Conservation (phyloP, 768 basidiomycete genomes). For the Ramaria rubella region DNA sequence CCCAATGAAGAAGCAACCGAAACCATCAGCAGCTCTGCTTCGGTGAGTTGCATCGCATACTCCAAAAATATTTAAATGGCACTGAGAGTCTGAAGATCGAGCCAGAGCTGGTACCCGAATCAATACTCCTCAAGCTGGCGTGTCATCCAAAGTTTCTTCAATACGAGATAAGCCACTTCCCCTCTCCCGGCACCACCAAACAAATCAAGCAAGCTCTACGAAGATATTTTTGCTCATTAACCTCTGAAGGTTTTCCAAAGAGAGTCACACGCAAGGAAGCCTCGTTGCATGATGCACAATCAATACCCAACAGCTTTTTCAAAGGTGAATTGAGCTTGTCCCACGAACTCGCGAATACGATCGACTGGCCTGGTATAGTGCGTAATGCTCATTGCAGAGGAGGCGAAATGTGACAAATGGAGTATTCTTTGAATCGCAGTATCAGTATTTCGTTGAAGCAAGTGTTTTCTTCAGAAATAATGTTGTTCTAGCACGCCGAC, state of each 20-base stretch:
- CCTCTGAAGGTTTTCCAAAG: conserved; percentile 62
- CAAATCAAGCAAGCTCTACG: conserved; percentile 42
- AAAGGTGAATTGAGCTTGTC: conserved; percentile 51
- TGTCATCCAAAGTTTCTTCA: conserved; percentile 8
- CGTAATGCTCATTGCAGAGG: conserved; percentile 14
- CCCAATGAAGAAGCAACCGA: not conserved
- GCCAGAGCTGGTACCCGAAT: not conserved
- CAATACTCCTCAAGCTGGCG: conserved; percentile 2
- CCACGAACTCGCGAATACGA: conserved; percentile 54
- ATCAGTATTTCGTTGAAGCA: conserved; percentile 69
- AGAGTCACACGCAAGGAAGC: conserved; percentile 43
- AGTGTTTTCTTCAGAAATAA: conserved; percentile 62
- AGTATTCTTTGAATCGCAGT: not conserved
- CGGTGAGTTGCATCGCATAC: not conserved
- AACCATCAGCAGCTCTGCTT: not conserved
- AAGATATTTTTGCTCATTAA: conserved; percentile 30
- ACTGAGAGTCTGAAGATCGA: conserved; percentile 19
- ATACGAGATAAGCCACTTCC: conserved; percentile 31
- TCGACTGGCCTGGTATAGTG: conserved; percentile 65
- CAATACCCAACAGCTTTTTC: conserved; percentile 64
- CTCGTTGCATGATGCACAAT: conserved; percentile 41
- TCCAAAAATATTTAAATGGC: conserved; percentile 9
- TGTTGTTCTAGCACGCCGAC: conserved; percentile 53
- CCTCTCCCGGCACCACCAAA: conserved; percentile 20
- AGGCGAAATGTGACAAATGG: not conserved